phyloP scores from a whole-genome alignment of 2,329 filamentous ascomycete species.

The Cladosporium colombiae region DNA sequence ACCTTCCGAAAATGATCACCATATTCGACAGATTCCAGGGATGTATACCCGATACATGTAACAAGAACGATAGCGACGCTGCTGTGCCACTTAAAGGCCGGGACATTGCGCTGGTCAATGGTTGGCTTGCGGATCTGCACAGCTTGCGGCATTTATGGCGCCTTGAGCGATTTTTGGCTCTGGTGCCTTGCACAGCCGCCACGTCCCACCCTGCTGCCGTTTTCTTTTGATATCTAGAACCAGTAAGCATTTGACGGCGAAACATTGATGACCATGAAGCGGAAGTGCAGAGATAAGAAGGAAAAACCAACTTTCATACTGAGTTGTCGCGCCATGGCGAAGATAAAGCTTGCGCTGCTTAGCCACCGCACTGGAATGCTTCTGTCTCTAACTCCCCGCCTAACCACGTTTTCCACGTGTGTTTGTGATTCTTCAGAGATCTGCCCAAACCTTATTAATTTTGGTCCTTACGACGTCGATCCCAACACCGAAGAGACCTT shows the following conservation, averaged over 20 bases:
- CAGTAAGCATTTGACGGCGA: conserved; percentile 4
- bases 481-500: neutral
- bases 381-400: neutral
- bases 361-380: neutral
- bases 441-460: neutral
- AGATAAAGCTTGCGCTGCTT: conserved; percentile 3
- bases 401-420: neutral
- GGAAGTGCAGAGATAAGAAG: neutral
- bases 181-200: conserved; percentile 7
- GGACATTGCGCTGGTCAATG: neutral
- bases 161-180: conserved; percentile 10
- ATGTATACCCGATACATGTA: neutral
- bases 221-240: neutral
- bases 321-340: neutral
- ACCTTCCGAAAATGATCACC: neutral
- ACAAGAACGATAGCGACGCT: neutral
- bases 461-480: neutral
- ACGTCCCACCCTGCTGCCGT: neutral
- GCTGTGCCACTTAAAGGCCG: neutral
- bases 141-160: conserved; percentile 12
- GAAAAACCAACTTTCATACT: neutral
- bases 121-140: neutral
- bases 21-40: neutral
- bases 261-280: conserved; percentile 2
- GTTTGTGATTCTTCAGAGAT: neutral